phyloP scores from a whole-genome alignment of 352 stramenopile species.

The Pythium brassicae region DNA sequence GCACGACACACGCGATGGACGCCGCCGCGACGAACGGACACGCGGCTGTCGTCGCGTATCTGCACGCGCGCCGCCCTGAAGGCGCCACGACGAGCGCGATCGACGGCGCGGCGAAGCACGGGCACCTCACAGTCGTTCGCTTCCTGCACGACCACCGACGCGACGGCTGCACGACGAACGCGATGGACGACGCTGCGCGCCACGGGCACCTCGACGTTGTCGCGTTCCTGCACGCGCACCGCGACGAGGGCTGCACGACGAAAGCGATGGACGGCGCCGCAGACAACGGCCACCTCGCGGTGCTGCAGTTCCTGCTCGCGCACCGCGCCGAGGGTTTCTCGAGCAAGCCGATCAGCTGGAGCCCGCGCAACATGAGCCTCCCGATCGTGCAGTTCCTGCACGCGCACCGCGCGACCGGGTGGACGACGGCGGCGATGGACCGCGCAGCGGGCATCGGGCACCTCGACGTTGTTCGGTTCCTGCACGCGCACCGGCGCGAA shows the following conservation, averaged over 20 bases:
- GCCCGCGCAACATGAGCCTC: constrained; percentile 7
- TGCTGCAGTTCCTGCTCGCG: constrained; percentile 4
- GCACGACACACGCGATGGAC: constrained; percentile 8
- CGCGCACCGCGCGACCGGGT: constrained; percentile 7
- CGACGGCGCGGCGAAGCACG: constrained; percentile 8
- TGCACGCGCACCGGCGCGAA: constrained; percentile 8
- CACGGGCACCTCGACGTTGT: constrained; percentile 7
- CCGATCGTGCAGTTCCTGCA: constrained; percentile 6
- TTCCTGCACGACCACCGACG: constrained; percentile 5
- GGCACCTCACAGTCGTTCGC: constrained; percentile 1
- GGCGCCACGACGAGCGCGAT: constrained; percentile 5
- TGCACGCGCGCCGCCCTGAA: constrained; percentile 6
- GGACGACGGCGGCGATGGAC: constrained; percentile 16
- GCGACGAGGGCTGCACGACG: constrained; percentile 6
- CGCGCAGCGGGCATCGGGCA: constrained; percentile 7
- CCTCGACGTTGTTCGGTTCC: constrained; percentile 11
- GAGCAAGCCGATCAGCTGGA: constrained; percentile 12
- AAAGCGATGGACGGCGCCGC: constrained; percentile 10
- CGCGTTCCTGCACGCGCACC: constrained; percentile 3
- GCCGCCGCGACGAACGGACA: constrained; percentile 3
- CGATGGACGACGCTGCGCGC: constrained; percentile 8
- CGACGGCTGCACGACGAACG: constrained; percentile 6
- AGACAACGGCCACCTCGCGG: constrained; percentile 6
- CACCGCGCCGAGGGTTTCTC: constrained; percentile 9
- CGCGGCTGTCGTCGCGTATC: not conserved